Percentiles rank a stretch among this genome's conserved stretches.
Evolutionary conservation across 2,329 filamentous ascomycete species (phyloP).

Genomic region (Claviceps capensis): DNA sequence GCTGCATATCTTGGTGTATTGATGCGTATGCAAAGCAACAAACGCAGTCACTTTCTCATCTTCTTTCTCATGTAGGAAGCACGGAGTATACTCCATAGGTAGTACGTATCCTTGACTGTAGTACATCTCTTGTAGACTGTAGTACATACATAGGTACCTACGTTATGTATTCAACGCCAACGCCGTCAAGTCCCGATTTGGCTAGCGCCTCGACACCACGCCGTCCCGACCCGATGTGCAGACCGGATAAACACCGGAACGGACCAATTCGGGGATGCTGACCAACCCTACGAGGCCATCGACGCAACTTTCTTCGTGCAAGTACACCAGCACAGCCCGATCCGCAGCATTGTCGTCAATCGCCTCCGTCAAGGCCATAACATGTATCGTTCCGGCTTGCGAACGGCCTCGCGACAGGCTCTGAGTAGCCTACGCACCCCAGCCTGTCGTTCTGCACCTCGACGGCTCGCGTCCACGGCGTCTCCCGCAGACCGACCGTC

Average conservation of each 20-base stretch:
- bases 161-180: too few relatives aligned
- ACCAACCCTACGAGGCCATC: conserved; percentile 3
- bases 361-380: conserved; percentile 1
- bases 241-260: conserved; percentile 2
- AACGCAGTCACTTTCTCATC: too few relatives aligned
- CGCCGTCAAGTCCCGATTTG: too few relatives aligned
- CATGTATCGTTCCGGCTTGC: conserved; percentile 41
- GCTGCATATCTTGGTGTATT: too few relatives aligned
- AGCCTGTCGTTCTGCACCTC: conserved; percentile 24
- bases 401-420: conserved; percentile 32
- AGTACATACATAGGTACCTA: too few relatives aligned
- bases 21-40: too few relatives aligned
- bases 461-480: conserved; percentile 37
- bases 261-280: background rate
- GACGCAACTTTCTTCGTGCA: background rate
- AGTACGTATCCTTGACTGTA: too few relatives aligned
- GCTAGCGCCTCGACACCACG: too few relatives aligned
- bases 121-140: too few relatives aligned
- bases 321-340: background rate
- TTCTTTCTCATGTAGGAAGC: too few relatives aligned
- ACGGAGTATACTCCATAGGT: too few relatives aligned
- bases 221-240: background rate
- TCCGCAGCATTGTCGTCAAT: background rate
- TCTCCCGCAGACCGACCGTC: conserved; percentile 49
- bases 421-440: conserved; percentile 27